These are phyloP conservation scores for Whalleya microplaca DNA, from an alignment of 2,329 filamentous ascomycete genomes.

Conservation along the genomic window DNA sequence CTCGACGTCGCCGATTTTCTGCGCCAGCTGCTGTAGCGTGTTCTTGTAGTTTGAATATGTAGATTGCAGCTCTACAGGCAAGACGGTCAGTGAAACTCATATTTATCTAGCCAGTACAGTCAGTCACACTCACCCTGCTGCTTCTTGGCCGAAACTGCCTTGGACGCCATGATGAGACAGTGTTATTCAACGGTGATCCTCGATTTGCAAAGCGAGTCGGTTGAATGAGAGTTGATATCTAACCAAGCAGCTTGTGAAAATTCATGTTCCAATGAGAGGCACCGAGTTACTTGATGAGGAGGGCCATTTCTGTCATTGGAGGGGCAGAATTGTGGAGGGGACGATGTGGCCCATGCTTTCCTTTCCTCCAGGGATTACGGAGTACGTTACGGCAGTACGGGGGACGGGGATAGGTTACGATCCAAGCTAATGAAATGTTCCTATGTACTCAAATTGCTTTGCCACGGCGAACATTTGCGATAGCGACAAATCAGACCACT, in stretches of 20 bases:
- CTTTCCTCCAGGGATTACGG: neutral
- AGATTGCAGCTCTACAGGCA: conserved; percentile 73
- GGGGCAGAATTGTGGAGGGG: conserved; percentile 13
- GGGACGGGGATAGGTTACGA: too few species aligned
- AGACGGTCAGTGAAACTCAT: conserved; percentile 23
- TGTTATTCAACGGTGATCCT: neutral
- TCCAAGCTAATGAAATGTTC: neutral
- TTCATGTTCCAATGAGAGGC: conserved; percentile 14
- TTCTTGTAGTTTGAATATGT: conserved; percentile 80
- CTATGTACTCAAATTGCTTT: too few species aligned
- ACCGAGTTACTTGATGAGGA: neutral
- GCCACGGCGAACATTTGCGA: conserved; percentile 16
- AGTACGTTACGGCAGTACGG: too few species aligned
- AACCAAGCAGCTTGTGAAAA: conserved; percentile 12
- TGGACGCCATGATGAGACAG: conserved; percentile 47
- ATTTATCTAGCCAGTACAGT: too few species aligned
- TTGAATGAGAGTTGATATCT: conserved; percentile 9
- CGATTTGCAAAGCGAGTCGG: neutral
- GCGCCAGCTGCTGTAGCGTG: conserved; percentile 85
- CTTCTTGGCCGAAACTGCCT: conserved; percentile 65
- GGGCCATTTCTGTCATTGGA: conserved; percentile 20
- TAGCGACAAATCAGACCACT: conserved; percentile 7
- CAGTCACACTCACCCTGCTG: conserved; percentile 66
- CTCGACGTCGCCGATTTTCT: conserved; percentile 97
- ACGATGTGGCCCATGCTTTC: conserved; percentile 33